Evolutionary conservation across 306 rosid species (phyloP).

Genomic region (Psophocarpus tetragonolobus): DNA sequence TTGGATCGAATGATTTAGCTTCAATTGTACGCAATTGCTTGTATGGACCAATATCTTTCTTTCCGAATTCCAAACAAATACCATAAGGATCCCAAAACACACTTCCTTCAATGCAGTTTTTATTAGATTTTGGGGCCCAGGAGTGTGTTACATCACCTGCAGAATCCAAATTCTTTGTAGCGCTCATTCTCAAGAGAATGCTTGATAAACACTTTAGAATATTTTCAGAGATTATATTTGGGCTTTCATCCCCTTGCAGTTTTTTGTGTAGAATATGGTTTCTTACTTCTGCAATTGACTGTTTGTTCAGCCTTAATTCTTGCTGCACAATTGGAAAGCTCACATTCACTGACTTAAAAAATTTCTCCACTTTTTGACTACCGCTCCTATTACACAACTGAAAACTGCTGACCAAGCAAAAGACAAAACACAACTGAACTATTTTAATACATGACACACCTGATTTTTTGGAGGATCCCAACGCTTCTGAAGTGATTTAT

Average conservation of each 20-base stretch:
- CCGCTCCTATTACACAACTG: background rate
- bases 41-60: conserved; percentile 73
- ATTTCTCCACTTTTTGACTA: background rate
- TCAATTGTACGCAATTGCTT: conserved; percentile 52
- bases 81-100: conserved; percentile 68
- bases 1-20: conserved; percentile 64
- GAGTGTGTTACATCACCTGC: conserved; percentile 34
- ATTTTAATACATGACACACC: conserved; percentile 41
- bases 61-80: conserved; percentile 63
- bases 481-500: conserved; percentile 51
- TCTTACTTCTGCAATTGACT: conserved; percentile 44
- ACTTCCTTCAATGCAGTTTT: conserved; percentile 34
- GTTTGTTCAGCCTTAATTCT: conserved; percentile 43
- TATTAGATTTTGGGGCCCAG: conserved; percentile 33
- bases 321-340: conserved; percentile 50
- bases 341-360: conserved; percentile 18
- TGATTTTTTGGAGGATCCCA: conserved; percentile 49
- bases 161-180: conserved; percentile 42
- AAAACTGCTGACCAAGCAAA: too few relatives aligned
- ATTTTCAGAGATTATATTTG: conserved; percentile 78
- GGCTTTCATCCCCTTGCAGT: conserved; percentile 51
- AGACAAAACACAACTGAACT: too few relatives aligned
- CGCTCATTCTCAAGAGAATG: conserved; percentile 72
- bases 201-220: conserved; percentile 78
- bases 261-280: conserved; percentile 37